phyloP scores from a whole-genome alignment of 2,329 filamentous ascomycete genomes.

The Balansia obtecta region DNA sequence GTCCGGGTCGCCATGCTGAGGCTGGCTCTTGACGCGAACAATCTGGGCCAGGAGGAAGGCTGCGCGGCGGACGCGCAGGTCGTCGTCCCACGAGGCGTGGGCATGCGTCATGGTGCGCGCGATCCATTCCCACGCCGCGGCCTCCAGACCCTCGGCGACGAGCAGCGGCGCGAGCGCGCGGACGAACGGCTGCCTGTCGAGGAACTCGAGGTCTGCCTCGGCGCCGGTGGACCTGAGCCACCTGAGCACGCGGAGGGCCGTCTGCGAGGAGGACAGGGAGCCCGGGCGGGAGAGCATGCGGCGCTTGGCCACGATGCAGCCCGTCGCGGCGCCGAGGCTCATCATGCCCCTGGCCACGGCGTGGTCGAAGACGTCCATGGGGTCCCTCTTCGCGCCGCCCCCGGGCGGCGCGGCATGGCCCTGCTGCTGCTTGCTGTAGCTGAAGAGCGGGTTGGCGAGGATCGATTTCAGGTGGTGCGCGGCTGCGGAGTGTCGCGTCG shows the following conservation, averaged over 20 bases:
- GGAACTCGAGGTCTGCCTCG: slow-evolving; percentile 33
- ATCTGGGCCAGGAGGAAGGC: slow-evolving; percentile 26
- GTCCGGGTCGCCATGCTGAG: slow-evolving; percentile 31
- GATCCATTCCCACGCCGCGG: slow-evolving; percentile 41
- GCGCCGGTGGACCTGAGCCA: slow-evolving; percentile 42
- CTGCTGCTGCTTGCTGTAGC: slow-evolving; percentile 17
- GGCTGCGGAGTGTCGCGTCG: slow-evolving; percentile 25
- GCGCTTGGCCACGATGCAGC: slow-evolving; percentile 37
- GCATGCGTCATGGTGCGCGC: slow-evolving; percentile 23
- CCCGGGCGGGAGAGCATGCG: slow-evolving; percentile 22
- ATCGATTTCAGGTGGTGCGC: slow-evolving; percentile 41
- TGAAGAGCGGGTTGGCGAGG: slow-evolving; percentile 44
- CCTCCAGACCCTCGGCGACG: slow-evolving; percentile 38
- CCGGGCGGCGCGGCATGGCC: slow-evolving; percentile 10
- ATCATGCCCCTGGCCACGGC: slow-evolving; percentile 44
- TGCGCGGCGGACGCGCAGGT: slow-evolving; percentile 15
- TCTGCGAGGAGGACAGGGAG: slow-evolving; percentile 27
- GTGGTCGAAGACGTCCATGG: slow-evolving; percentile 42
- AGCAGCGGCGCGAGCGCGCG: slow-evolving; percentile 34
- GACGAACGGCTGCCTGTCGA: slow-evolving; percentile 27
- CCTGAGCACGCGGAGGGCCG: slow-evolving; percentile 34
- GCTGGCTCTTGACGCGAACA: slow-evolving; percentile 29
- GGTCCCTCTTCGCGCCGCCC: slow-evolving; percentile 27
- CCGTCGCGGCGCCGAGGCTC: slow-evolving; percentile 39
- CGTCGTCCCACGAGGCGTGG: slow-evolving; percentile 10